Percentiles rank a stretch among this genome's conserved stretches.
Conservation (phyloP, 2,329 filamentous ascomycete genomes). For the Aspergillus cejpii region DNA sequence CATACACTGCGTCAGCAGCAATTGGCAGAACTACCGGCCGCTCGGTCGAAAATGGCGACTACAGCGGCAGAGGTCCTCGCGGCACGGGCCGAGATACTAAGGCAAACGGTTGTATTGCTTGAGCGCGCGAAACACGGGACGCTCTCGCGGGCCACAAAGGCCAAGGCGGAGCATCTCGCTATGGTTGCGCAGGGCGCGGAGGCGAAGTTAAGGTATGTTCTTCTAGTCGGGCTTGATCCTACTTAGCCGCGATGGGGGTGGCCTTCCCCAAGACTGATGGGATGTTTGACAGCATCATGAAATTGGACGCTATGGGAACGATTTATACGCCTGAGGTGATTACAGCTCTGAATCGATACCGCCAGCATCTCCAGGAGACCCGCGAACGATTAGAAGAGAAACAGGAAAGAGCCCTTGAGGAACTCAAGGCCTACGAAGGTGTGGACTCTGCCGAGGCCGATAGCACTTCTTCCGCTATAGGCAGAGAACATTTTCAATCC, state of each 20-base stretch:
- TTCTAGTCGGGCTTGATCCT: too few relatives aligned
- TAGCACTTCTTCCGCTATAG: background rate
- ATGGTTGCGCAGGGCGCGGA: slow-evolving; percentile 35
- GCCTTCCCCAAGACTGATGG: background rate
- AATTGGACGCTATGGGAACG: slow-evolving; percentile 31
- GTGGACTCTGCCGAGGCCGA: slow-evolving; percentile 16
- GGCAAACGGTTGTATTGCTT: slow-evolving; percentile 36
- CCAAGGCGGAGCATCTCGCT: slow-evolving; percentile 37
- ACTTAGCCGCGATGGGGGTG: too few relatives aligned
- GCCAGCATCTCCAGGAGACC: slow-evolving; percentile 27
- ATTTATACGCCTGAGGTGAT: slow-evolving; percentile 36
- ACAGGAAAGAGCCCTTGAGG: slow-evolving; percentile 23
- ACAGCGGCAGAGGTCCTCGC: slow-evolving; percentile 32
- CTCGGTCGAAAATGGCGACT: slow-evolving; percentile 30
- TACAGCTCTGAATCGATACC: slow-evolving; percentile 30
- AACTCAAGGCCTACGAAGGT: slow-evolving; percentile 33
- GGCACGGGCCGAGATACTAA: slow-evolving; percentile 28
- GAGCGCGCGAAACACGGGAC: slow-evolving; percentile 38
- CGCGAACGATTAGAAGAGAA: slow-evolving; percentile 27
- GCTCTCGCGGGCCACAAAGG: slow-evolving; percentile 31
- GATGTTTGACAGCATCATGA: slow-evolving; percentile 27
- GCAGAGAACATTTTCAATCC: slow-evolving; percentile 7
- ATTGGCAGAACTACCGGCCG: slow-evolving; percentile 28
- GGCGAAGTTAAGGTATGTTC: slow-evolving; percentile 34
- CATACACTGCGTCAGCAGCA: slow-evolving; percentile 26